phyloP scores from a whole-genome alignment of 2,329 filamentous ascomycete species.

The Aureobasidium subglaciale region DNA sequence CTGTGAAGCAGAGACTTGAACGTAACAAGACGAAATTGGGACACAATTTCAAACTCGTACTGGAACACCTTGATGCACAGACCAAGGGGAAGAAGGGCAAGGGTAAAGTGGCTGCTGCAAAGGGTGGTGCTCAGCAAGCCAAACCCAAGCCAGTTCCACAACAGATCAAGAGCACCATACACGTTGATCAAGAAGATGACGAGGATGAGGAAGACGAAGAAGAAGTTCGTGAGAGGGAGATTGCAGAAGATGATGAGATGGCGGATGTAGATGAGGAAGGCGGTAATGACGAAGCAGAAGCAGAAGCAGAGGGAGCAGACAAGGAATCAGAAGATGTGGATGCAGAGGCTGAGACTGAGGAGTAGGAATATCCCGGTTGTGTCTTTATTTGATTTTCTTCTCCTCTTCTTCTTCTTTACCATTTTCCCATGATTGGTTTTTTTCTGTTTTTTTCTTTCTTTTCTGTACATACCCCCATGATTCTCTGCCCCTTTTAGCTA shows the following conservation, averaged over 20 bases:
- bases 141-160: constrained; percentile 8
- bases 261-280: constrained; percentile 25
- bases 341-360: constrained; percentile 18
- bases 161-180: constrained; percentile 25
- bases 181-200: constrained; percentile 19
- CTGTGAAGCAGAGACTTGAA: constrained; percentile 63
- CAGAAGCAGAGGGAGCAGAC: constrained; percentile 24
- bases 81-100: constrained; percentile 36
- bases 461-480: constrained; percentile 7
- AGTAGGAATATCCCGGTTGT: background rate
- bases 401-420: background rate
- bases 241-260: constrained; percentile 26
- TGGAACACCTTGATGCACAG: constrained; percentile 67
- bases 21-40: constrained; percentile 77
- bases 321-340: too few relatives aligned
- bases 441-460: background rate
- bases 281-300: constrained; percentile 22
- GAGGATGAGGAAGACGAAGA: constrained; percentile 20
- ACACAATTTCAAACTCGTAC: constrained; percentile 75
- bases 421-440: too few relatives aligned
- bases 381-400: background rate
- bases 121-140: background rate
- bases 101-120: constrained; percentile 15
- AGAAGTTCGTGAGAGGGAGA: constrained; percentile 26
- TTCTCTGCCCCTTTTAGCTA: too few relatives aligned